Base-by-base conservation (phyloP, 176 grass and related monocot species). In the Elaeis guineensis region DNA sequence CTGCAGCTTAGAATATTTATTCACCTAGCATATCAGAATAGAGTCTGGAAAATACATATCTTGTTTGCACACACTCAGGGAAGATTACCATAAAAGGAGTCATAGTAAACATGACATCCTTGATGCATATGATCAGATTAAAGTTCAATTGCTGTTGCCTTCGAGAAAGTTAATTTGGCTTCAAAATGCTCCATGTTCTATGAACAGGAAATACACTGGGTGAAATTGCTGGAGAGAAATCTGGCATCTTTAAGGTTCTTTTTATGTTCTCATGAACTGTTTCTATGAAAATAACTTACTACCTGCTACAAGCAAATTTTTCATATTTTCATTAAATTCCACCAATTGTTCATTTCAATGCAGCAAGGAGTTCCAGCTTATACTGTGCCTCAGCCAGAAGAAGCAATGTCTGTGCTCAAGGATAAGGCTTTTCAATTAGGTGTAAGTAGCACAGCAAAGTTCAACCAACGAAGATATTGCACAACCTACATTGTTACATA, bases 161-260 rank as follows among this genome's bases (percentile, higher is more conserved):
- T 44, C 0, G 11, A 44, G 9, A 44, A 44, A 44, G 35, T 12
- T 44, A 44, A 9, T 44, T 44, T 44, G 11, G 8, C 6, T 44
- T 49, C 39, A 67, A 23, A 55, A 71, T 85, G n/a, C 19, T 62
- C 19, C 64, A 5, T 76, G 19, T 25, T 21, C 54, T 58, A 48
- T 76, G 63, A 82, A 58, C 79, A 92, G 88, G 84, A 69, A 73
- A 81, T 73, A 92, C 93, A 0, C 82, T 98, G 25, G 64, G 61
- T 21, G 81, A 89, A 83, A 83, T 98, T 78, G 87, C 79, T 23
- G 71, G 79, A 51, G 84, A 89, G 85, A 98, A 89, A 68, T 76
- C 82, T 80, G 84, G 78, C n/a, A 89, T 98, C 73, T 89, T 80
- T 50, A 89, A 89, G 84, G 79, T 92, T 48, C 65, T 53, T 69